Evolutionary conservation across 352 stramenopile species (phyloP).

Genomic region (Pythium pyrilobum): DNA sequence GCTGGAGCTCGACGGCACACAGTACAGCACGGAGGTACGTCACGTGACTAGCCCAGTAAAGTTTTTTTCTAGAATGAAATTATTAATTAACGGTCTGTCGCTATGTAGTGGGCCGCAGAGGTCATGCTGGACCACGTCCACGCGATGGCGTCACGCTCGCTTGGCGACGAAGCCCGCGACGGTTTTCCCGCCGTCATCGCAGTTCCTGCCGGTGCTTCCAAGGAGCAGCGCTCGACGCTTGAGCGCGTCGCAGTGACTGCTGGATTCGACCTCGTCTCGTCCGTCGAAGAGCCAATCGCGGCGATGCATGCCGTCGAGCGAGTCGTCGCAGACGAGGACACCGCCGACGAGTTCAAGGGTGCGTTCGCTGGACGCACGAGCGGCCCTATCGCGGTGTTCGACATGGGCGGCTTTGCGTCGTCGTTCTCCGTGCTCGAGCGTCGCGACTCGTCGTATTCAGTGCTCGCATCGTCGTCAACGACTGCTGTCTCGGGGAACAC

Average conservation of each 20-base stretch:
- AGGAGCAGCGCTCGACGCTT: constrained; percentile 29
- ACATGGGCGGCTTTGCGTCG: constrained; percentile 63
- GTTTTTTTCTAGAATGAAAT: not conserved
- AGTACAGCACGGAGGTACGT: constrained; percentile 52
- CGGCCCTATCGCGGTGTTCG: constrained; percentile 48
- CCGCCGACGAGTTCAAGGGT: constrained; percentile 10
- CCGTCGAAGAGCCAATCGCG: constrained; percentile 58
- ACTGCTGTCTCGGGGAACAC: constrained; percentile 32
- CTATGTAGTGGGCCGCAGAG: constrained; percentile 47
- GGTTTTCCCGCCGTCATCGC: constrained; percentile 46
- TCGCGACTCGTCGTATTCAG: constrained; percentile 22
- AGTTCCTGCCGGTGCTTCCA: constrained; percentile 31
- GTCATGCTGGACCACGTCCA: constrained; percentile 59
- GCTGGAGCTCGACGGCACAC: constrained; percentile 45
- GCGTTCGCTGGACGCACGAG: constrained; percentile 9
- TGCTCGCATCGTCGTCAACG: constrained; percentile 33
- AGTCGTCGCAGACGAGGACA: constrained; percentile 28
- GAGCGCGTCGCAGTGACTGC: constrained; percentile 48
- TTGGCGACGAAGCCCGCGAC: constrained; percentile 34
- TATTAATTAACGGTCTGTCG: not conserved
- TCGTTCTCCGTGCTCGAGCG: constrained; percentile 43
- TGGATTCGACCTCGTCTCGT: constrained; percentile 51
- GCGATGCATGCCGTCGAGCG: constrained; percentile 48
- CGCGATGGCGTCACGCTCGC: constrained; percentile 31
- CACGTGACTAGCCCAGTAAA: not conserved